A percentile compares a stretch with the other conserved stretches of the same genome.
These are phyloP conservation scores for Shiraia sp. DNA, from an alignment of 2,329 filamentous ascomycete genomes.

Conservation along the genomic window DNA sequence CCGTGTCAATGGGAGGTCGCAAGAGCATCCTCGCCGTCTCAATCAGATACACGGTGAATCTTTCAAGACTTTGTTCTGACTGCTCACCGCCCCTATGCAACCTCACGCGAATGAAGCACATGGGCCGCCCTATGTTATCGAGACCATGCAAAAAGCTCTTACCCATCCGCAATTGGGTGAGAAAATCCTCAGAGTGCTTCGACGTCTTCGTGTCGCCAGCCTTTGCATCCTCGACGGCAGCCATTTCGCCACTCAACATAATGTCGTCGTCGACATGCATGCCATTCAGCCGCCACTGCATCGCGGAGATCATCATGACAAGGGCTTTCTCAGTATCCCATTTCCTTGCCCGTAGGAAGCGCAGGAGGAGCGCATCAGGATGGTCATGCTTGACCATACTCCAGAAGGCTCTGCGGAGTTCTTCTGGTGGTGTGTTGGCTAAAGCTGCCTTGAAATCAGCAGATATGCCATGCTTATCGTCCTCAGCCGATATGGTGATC, in stretches of 20 bases:
- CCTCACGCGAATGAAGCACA: conserved; percentile 82
- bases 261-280: conserved; percentile 90
- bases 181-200: conserved; percentile 74
- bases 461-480: conserved; percentile 92
- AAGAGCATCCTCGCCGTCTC: conserved; percentile 90
- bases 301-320: conserved; percentile 90
- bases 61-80: conserved; percentile 77
- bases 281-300: conserved; percentile 85
- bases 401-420: conserved; percentile 83
- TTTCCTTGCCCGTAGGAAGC: conserved; percentile 55
- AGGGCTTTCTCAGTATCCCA: conserved; percentile 95
- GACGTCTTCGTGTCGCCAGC: conserved; percentile 63
- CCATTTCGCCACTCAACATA: conserved; percentile 52
- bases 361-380: conserved; percentile 73
- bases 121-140: conserved; percentile 82
- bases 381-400: conserved; percentile 93
- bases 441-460: conserved; percentile 85
- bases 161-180: conserved; percentile 82
- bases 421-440: conserved; percentile 74
- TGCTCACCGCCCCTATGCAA: conserved; percentile 84
- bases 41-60: conserved; percentile 91
- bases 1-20: conserved; percentile 81
- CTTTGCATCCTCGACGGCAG: conserved; percentile 63
- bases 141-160: conserved; percentile 91
- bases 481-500: conserved; percentile 47